These are phyloP conservation scores for Zymoseptoria ardabiliae DNA, from an alignment of 2,329 filamentous ascomycete genomes.

Conservation along the genomic window DNA sequence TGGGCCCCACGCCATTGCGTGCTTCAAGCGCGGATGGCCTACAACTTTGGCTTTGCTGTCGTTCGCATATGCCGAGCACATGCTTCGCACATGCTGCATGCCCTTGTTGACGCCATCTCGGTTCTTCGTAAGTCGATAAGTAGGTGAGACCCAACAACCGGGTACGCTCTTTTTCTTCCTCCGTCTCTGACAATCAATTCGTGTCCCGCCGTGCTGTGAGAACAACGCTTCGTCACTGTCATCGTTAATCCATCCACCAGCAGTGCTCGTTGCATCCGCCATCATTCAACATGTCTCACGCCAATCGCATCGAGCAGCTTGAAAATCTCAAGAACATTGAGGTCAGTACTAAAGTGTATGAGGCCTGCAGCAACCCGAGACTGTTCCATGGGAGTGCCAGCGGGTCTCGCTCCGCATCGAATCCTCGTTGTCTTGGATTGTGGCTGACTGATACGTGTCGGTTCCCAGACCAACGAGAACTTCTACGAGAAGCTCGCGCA, in stretches of 20 bases:
- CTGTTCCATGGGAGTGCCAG: too few relatives aligned
- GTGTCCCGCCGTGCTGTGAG: too few relatives aligned
- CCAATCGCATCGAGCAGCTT: conserved; percentile 23
- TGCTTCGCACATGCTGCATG: background rate
- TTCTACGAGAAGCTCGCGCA: conserved; percentile 24
- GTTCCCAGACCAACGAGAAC: conserved; percentile 21
- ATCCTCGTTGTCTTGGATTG: too few relatives aligned
- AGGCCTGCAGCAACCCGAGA: too few relatives aligned
- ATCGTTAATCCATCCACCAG: background rate
- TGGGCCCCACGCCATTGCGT: background rate
- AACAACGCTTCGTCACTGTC: too few relatives aligned
- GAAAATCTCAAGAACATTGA: conserved; percentile 23
- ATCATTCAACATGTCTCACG: conserved; percentile 15
- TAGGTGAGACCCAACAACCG: background rate
- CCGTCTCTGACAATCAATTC: too few relatives aligned
- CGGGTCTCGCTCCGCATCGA: too few relatives aligned
- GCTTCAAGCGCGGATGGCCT: background rate
- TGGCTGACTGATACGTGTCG: too few relatives aligned
- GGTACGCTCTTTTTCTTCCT: background rate
- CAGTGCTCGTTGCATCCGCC: background rate
- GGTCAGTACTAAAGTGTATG: too few relatives aligned
- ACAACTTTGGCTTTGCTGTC: background rate
- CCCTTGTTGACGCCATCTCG: background rate
- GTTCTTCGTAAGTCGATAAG: background rate
- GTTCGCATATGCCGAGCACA: background rate